A percentile compares a stretch with the other conserved stretches of the same genome.
Conservation (phyloP, 1,284 basidiomycete species). For the Laetiporus sulphureus region DNA sequence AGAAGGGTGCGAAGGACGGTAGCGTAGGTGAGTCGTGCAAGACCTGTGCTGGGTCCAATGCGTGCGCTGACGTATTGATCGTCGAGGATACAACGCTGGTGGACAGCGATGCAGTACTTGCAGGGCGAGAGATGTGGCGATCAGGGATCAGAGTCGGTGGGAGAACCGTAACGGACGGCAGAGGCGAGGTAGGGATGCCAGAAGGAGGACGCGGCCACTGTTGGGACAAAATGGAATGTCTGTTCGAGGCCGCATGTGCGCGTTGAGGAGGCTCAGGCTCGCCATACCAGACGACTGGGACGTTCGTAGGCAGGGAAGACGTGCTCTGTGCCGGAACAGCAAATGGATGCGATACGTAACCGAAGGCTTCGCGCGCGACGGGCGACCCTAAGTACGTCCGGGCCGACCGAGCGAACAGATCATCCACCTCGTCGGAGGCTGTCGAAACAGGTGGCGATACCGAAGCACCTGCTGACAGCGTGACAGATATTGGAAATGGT, state of each 20-base stretch:
- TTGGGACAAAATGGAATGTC: conserved; percentile 21
- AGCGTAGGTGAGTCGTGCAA: conserved; percentile 14
- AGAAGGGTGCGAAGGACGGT: conserved; percentile 19
- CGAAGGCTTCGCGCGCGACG: conserved; percentile 23
- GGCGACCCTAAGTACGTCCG: conserved; percentile 38
- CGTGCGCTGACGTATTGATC: conserved; percentile 20
- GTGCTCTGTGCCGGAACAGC: too few relatives aligned
- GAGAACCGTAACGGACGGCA: conserved; percentile 10
- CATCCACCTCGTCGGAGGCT: conserved; percentile 30
- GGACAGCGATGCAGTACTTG: conserved; percentile 15
- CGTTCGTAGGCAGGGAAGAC: too few relatives aligned
- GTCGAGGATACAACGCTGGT: conserved; percentile 24
- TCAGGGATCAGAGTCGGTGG: conserved; percentile 4
- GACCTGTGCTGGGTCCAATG: conserved; percentile 11
- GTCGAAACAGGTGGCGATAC: conserved; percentile 19
- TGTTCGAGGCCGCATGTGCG: conserved; percentile 5
- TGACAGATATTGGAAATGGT: conserved; percentile 16
- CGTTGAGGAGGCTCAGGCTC: too few relatives aligned
- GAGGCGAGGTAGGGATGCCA: conserved; percentile 13
- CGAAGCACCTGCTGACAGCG: conserved; percentile 1
- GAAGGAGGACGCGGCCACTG: conserved; percentile 28
- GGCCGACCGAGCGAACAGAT: conserved; percentile 41
- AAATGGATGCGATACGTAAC: too few relatives aligned
- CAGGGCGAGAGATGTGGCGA: conserved; percentile 8
- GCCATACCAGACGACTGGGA: too few relatives aligned